phyloP scores from a whole-genome alignment of 768 basidiomycete species.

The Suillus placidus region DNA sequence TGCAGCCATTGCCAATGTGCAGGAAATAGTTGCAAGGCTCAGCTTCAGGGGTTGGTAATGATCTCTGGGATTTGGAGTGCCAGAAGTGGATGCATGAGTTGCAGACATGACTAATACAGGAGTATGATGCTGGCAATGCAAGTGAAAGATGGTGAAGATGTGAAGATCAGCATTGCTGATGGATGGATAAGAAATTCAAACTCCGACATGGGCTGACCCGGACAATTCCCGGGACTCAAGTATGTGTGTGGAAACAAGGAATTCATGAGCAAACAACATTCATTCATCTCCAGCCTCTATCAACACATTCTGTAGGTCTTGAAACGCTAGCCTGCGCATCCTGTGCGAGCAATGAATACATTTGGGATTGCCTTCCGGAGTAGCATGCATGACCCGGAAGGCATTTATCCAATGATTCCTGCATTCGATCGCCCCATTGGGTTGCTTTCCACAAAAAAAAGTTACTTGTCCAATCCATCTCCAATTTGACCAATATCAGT shows the following conservation, averaged over 20 bases:
- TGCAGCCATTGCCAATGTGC: not conserved
- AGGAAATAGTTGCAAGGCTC: not conserved
- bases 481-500: not conserved
- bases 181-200: not conserved
- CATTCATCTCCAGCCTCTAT: not conserved
- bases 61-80: not conserved
- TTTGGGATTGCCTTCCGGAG: not conserved
- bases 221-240: not conserved
- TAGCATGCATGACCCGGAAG: not conserved
- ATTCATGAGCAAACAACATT: too few relatives aligned
- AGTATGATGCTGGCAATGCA: not conserved
- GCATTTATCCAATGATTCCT: not conserved
- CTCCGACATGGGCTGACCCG: not conserved
- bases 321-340: not conserved
- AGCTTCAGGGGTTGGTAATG: not conserved
- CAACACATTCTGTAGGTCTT: not conserved
- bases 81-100: not conserved
- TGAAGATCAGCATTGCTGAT: not conserved
- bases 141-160: not conserved
- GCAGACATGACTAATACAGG: too few relatives aligned
- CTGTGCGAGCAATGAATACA: not conserved
- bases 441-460: not conserved
- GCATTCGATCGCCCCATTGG: not conserved
- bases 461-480: not conserved
- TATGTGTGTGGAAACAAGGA: too few relatives aligned